Base-by-base conservation (phyloP, 2,329 filamentous ascomycete genomes). In the Didymella pinodella region DNA sequence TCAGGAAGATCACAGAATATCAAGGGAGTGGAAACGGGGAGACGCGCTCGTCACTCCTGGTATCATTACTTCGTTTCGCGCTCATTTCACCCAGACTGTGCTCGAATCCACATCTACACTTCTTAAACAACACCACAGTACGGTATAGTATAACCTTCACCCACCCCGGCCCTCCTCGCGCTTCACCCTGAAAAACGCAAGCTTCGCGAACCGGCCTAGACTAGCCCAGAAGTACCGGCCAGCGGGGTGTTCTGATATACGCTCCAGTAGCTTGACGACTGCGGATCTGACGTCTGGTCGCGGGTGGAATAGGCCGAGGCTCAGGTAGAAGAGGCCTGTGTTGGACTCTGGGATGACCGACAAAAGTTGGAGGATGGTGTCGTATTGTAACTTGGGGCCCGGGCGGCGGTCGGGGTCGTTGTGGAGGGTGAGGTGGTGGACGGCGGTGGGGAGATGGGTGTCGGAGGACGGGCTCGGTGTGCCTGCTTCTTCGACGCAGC, bases 181-280 rank as follows among this genome's bases (percentile, higher is more conserved):
- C 75, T 90, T 88, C 48, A 96, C 88, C 48, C 94, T 85, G 65
- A 90, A 88, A 71, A 90, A 97, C 3, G 91, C 94, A 64, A 96
- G 79, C 78, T 94, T 96, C 67, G 93, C 90, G 73, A 97, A 99
- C 44, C 92, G 84, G 57, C 93, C 95, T 48, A 99, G 81, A 29
- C 87, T 87, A 65, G 85, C 87, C 92, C 94, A 99, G 84, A 95
- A 98, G 78, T 98, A 92, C 70, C 93, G 86, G 1, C 95, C 95
- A 10, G 93, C 95, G 72, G 96, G 90, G 77, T 99, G 94, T 57
- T 90, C 88, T 65, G 88, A 86, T 54, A 99, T 88, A 22, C 93
- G 85, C 66, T 94, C 92, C 22, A 99, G 78, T 34, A 99, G 80
- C 61, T 91, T 91, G 1, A 92, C 89, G 2, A 92, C 91, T 54